Evolutionary conservation across 495 filamentous ascomycete genomes (phyloP), one percentile per base, ranked within the genome.

Genomic region (Xylaria intraflava): DNA sequence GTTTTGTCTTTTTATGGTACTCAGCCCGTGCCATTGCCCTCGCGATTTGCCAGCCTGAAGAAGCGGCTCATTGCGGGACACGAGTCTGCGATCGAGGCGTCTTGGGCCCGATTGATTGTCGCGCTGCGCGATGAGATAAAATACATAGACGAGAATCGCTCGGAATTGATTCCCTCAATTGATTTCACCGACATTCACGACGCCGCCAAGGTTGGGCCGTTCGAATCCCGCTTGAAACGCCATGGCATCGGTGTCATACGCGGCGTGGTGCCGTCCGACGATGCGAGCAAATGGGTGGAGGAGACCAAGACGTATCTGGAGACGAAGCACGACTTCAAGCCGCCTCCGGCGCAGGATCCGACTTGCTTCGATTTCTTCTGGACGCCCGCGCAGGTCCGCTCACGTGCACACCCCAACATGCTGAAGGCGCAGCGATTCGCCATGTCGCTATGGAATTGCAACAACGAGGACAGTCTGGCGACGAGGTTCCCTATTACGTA

Each of bases 281-380:
- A 82, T 62, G 83, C 84, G 16, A 69, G 79, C 55, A 58, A 55
- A 16, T 78, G 79, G 66, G 83, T 85, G 53, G 74, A 76, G 46
- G 73, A 79, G 57, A 69, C 78, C 24, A 76, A 80, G 58, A 76
- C 80, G 51, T 89, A 89, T 57, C 75, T 87, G 31, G 72, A 78
- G 44, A 76, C 80, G 38, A 58, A 75, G 61, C 69, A 72, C 60
- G 68, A 72, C 56, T 72, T 78, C 55, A 73, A 78, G 53, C 69
- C 81, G 65, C 79, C 67, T 45, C 65, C 74, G 51, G 66, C 77
- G 44, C 58, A 76, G 58, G 61, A 73, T 62, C 91, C 91, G 0
- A 85, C 88, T 22, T 92, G 94, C 12, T 96, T 87, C 68, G 90
- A 96, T 69, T 81, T 95, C 35, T 95, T 95, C 75, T 96, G 91